These are phyloP conservation scores for Starmerella tilneyi DNA, from an alignment of 805 yeast species.

Conservation along the genomic window DNA sequence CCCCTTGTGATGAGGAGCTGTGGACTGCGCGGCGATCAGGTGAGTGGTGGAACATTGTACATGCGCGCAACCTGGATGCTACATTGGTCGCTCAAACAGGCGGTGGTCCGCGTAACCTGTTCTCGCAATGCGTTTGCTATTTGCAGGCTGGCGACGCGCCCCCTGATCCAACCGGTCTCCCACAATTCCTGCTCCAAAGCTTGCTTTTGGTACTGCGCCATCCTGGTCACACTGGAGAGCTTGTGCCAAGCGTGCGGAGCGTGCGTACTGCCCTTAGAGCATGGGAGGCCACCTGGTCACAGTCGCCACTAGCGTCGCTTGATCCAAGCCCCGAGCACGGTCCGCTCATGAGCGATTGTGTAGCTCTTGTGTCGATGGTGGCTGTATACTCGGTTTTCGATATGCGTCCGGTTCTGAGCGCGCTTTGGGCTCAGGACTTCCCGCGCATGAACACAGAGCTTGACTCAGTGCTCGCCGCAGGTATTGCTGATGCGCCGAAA, in stretches of 20 bases:
- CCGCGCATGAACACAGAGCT: slow-evolving; percentile 31
- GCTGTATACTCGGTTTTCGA: slow-evolving; percentile 32
- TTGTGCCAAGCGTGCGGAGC: slow-evolving; percentile 34
- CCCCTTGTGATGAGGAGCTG: slow-evolving; percentile 48
- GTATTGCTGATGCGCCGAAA: slow-evolving; percentile 25
- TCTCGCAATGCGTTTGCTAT: slow-evolving; percentile 8
- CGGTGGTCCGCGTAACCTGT: slow-evolving; percentile 8
- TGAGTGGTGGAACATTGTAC: slow-evolving; percentile 26
- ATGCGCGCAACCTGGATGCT: slow-evolving; percentile 22
- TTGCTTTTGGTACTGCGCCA: slow-evolving; percentile 17
- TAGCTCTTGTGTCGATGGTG: slow-evolving; percentile 34
- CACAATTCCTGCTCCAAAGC: slow-evolving; percentile 19
- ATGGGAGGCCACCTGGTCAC: slow-evolving; percentile 35
- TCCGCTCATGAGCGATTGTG: slow-evolving; percentile 37
- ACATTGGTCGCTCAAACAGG: slow-evolving; percentile 18
- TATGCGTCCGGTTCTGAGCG: slow-evolving; percentile 32
- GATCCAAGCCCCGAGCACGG: slow-evolving; percentile 35
- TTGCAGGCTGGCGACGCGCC: slow-evolving; percentile 18
- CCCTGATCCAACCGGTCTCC: slow-evolving; percentile 5
- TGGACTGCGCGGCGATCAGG: slow-evolving; percentile 35
- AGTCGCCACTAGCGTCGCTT: slow-evolving; percentile 36
- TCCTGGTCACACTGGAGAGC: background rate
- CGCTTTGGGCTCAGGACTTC: slow-evolving; percentile 36
- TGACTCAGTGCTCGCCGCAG: slow-evolving; percentile 9
- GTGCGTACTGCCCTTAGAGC: slow-evolving; percentile 30